phyloP scores from a whole-genome alignment of 2,329 filamentous ascomycete genomes.

The Pseudogymnoascus sp. region DNA sequence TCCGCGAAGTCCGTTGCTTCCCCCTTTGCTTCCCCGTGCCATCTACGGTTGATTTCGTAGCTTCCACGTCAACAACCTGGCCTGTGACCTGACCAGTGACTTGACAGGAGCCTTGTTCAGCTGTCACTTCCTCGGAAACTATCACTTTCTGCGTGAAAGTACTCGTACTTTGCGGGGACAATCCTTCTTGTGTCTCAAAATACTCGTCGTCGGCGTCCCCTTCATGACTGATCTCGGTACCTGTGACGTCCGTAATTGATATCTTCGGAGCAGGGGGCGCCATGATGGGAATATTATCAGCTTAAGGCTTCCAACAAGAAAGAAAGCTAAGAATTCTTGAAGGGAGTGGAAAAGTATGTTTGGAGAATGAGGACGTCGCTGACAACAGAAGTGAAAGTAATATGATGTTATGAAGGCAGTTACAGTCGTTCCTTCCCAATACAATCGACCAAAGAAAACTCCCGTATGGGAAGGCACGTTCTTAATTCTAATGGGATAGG shows the following conservation, averaged over 20 bases:
- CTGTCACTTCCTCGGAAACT: neutral
- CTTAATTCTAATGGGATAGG: neutral
- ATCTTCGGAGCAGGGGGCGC: neutral
- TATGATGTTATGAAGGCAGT: neutral
- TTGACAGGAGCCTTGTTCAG: neutral
- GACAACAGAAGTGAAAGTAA: neutral
- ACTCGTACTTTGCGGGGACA: neutral
- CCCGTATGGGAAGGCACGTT: neutral
- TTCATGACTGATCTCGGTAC: neutral
- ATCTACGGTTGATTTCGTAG: neutral
- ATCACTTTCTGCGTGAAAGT: neutral
- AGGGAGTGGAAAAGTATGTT: neutral
- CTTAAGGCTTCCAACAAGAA: neutral
- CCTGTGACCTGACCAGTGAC: neutral
- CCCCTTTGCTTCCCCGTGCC: neutral
- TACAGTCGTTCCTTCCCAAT: neutral
- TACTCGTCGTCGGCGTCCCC: neutral
- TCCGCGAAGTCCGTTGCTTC: neutral
- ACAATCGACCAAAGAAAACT: neutral
- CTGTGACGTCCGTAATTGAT: neutral
- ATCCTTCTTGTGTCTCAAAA: neutral
- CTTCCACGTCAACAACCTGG: neutral
- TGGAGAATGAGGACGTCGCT: neutral
- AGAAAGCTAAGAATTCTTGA: neutral
- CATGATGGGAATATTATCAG: neutral